A percentile compares a stretch with the other conserved stretches of the same genome.
phyloP scores from a whole-genome alignment of 345 rosid genomes.

The Rhizophora mangle region DNA sequence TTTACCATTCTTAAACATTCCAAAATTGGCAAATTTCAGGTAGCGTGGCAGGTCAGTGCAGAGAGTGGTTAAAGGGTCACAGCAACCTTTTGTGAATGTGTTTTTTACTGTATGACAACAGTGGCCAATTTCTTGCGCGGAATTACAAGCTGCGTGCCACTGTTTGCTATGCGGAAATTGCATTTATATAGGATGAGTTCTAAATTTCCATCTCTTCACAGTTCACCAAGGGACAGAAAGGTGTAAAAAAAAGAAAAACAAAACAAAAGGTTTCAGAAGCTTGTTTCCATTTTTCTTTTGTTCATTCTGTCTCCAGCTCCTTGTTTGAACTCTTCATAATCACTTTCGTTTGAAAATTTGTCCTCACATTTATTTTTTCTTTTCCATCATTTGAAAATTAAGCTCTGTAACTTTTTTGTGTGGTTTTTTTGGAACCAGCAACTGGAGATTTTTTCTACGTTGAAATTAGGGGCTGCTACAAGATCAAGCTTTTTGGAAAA shows the following conservation, averaged over 20 bases:
- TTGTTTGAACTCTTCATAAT: background rate
- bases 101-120: slow-evolving; percentile 11
- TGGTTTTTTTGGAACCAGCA: slow-evolving; percentile 12
- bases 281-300: slow-evolving; percentile 6
- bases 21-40: slow-evolving; percentile 16
- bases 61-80: slow-evolving; percentile 32
- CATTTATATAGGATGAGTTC: background rate
- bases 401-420: background rate
- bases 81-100: slow-evolving; percentile 16
- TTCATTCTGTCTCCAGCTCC: slow-evolving; percentile 14
- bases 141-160: slow-evolving; percentile 14
- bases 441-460: background rate
- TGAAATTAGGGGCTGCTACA: background rate
- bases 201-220: background rate
- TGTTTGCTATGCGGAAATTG: background rate
- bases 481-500: background rate
- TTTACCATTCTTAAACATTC: slow-evolving; percentile 14
- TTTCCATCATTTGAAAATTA: slow-evolving; percentile 3
- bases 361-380: background rate
- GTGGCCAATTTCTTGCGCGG: background rate
- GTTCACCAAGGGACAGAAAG: background rate
- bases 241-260: background rate
- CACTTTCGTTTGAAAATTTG: background rate
- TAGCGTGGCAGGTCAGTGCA: slow-evolving; percentile 21
- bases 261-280: slow-evolving; percentile 13